These are phyloP conservation scores for Teunomyces panamensis DNA, from an alignment of 805 yeast genomes.

Conservation along the genomic window DNA sequence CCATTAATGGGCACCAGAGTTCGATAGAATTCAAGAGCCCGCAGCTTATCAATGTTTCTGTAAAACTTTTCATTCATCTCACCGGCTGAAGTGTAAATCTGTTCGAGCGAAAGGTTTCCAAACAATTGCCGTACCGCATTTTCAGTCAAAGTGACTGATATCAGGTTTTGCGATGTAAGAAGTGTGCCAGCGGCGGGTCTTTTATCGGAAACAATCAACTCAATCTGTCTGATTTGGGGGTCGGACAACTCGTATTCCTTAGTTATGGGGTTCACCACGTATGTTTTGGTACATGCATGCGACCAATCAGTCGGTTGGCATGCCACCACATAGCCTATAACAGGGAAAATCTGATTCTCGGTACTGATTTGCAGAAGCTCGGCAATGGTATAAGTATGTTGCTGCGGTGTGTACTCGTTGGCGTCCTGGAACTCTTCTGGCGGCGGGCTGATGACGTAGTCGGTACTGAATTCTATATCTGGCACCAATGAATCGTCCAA, in stretches of 20 bases:
- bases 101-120: conserved; percentile 11
- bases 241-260: conserved; percentile 15
- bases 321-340: conserved; percentile 20
- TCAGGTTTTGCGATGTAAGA: conserved; percentile 11
- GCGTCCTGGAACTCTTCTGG: background rate
- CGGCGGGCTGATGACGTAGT: conserved; percentile 1
- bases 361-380: background rate
- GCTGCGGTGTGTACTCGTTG: background rate
- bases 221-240: conserved; percentile 23
- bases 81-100: conserved; percentile 9
- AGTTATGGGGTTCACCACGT: conserved; percentile 6
- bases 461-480: background rate
- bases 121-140: conserved; percentile 13
- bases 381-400: conserved; percentile 1
- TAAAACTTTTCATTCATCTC: background rate
- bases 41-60: background rate
- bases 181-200: background rate
- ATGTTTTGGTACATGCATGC: conserved; percentile 28
- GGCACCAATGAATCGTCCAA: background rate
- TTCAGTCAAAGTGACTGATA: conserved; percentile 13
- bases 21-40: background rate
- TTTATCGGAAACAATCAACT: conserved; percentile 20
- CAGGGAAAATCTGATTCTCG: conserved; percentile 13
- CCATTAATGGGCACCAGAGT: no score
- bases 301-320: conserved; percentile 24